Base-by-base conservation (phyloP, 2,329 filamentous ascomycete species). In the Orbilia javanica region DNA sequence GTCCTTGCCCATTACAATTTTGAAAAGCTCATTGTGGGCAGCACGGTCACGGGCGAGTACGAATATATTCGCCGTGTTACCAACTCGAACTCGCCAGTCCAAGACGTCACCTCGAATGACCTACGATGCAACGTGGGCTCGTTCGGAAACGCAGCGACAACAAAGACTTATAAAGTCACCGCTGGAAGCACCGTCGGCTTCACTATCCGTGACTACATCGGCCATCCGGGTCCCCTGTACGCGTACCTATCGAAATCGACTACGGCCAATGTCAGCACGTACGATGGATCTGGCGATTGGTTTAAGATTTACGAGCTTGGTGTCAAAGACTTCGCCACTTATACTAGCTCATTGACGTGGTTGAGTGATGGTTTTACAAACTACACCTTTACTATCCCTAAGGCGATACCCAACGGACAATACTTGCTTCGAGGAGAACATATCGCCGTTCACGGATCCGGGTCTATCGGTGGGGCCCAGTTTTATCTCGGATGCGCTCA, bases 401-500 rank as follows among this genome's bases (percentile, higher is more conserved):
- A 81, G 27, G 82, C 81, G 36, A 82, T 82, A 0, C 85, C 86
- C 1, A 81, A 82, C 2, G 86, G 86, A 7, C 83, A 86, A 77
- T 86, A 87, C 80, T 81, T 87, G 3, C 80, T 86, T 27, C 82
- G 86, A 4, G 82, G 85, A 50, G 86, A 87, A 82, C 86, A 87
- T 79, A 85, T 87, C 64, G 86, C 82, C 6, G 83, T 87, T 36
- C 85, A 86, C 82, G 85, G 85, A 79, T 85, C 84, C 3, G 79
- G 80, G 36, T 67, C 77, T 11, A 62, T 79, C 34, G 81, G 81
- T 6, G 83, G 84, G 4, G 84, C 84, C 0, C 83, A 87, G 81
- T 85, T 86, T 79, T 87, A 86, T 80, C 83, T 86, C 53, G 83
- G 83, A 1, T 87, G 86, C 80, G 85, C 84, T 0, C 86, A 87